Evolutionary conservation across 176 grass and related monocot genomes (phyloP).

Genomic region (Typha latifolia): DNA sequence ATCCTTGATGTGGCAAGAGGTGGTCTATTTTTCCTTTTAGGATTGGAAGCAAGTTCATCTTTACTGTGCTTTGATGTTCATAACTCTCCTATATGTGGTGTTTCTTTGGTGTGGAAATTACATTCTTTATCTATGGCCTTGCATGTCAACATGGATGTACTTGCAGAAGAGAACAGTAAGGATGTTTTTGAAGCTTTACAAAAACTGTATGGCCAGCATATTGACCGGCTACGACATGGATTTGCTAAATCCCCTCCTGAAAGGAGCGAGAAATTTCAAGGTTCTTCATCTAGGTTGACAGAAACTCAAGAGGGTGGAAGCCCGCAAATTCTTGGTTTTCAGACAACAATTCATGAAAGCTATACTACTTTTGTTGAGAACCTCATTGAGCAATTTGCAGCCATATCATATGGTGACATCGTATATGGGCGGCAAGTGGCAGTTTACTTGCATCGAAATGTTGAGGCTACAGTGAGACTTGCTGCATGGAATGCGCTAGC

Average conservation of each 20-base stretch:
- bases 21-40: conserved; percentile 76
- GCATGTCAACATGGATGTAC: conserved; percentile 49
- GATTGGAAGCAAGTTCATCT: conserved; percentile 58
- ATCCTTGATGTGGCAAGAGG: conserved; percentile 44
- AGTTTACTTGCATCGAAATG: conserved; percentile 70
- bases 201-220: conserved; percentile 58
- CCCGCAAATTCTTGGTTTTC: conserved; percentile 54
- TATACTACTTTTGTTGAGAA: conserved; percentile 82
- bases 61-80: conserved; percentile 25
- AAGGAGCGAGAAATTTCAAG: conserved; percentile 15
- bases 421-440: conserved; percentile 78
- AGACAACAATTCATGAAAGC: conserved; percentile 73
- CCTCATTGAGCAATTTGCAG: conserved; percentile 72
- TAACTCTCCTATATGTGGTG: conserved; percentile 22
- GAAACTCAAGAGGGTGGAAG: conserved; percentile 14
- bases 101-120: conserved; percentile 80
- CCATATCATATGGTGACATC: conserved; percentile 70
- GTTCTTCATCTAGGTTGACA: conserved; percentile 6
- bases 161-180: conserved; percentile 67
- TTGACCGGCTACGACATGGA: conserved; percentile 28
- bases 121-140: conserved; percentile 78
- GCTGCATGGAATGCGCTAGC: conserved; percentile 63
- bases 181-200: conserved; percentile 72
- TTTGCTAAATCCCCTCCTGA: conserved; percentile 4
- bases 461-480: conserved; percentile 48